phyloP scores from a whole-genome alignment of 2,329 filamentous ascomycete species.

The Paraconiothyrium sp. region DNA sequence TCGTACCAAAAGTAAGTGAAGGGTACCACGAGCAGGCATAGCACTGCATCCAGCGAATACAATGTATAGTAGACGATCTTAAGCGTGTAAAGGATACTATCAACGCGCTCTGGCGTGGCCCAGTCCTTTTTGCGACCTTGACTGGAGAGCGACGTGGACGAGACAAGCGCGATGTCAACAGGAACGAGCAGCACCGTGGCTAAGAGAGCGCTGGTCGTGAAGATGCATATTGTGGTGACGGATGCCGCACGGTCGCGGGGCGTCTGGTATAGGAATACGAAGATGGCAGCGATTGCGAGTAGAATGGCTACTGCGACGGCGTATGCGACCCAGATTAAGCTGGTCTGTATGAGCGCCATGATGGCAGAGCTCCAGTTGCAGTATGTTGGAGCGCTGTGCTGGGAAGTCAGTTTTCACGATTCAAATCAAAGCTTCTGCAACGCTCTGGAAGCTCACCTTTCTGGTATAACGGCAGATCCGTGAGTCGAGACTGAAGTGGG shows the following conservation, averaged over 20 bases:
- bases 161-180: slow-evolving; percentile 94
- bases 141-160: slow-evolving; percentile 80
- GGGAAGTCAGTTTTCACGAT: not conserved
- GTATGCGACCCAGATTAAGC: slow-evolving; percentile 95
- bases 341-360: slow-evolving; percentile 81
- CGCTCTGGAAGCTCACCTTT: not conserved
- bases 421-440: not conserved
- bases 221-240: slow-evolving; percentile 84
- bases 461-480: not conserved
- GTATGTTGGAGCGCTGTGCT: not conserved
- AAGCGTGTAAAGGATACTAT: slow-evolving; percentile 80
- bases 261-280: slow-evolving; percentile 91
- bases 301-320: slow-evolving; percentile 81
- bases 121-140: slow-evolving; percentile 90
- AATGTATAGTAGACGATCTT: slow-evolving; percentile 91
- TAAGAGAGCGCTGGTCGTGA: slow-evolving; percentile 86
- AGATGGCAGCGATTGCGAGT: slow-evolving; percentile 80
- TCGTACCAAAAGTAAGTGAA: slow-evolving; percentile 99
- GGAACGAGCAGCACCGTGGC: slow-evolving; percentile 92
- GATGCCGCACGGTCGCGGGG: slow-evolving; percentile 84
- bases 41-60: slow-evolving; percentile 88
- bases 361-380: slow-evolving; percentile 40
- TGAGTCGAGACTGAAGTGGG: not conserved
- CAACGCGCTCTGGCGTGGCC: slow-evolving; percentile 84
- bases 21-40: slow-evolving; percentile 89